phyloP scores from a whole-genome alignment of 2,329 filamentous ascomycete genomes.

The Trichophyton rubrum region DNA sequence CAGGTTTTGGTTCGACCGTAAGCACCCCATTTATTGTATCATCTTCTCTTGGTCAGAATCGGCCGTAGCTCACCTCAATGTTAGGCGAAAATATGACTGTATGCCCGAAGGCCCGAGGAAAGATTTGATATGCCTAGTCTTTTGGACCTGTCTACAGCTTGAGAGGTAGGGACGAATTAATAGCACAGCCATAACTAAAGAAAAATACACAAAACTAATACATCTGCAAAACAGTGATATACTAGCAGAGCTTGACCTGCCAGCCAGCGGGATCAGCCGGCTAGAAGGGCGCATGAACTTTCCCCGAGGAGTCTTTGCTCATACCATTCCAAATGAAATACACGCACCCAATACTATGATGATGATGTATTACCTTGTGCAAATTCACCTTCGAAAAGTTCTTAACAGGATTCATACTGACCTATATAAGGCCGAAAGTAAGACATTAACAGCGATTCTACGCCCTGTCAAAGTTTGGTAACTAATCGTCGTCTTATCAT shows the following conservation, averaged over 20 bases:
- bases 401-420: conserved; percentile 45
- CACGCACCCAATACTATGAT: conserved; percentile 29
- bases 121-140: conserved; percentile 62
- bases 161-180: conserved; percentile 51
- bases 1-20: conserved; percentile 66
- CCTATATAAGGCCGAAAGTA: conserved; percentile 37
- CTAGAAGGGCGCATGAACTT: conserved; percentile 38
- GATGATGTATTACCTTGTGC: conserved; percentile 48
- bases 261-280: conserved; percentile 47
- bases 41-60: not conserved
- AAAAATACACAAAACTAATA: not conserved
- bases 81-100: conserved; percentile 24
- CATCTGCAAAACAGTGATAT: conserved; percentile 53
- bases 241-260: conserved; percentile 66
- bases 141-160: conserved; percentile 87
- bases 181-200: not conserved
- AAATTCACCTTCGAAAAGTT: conserved; percentile 47
- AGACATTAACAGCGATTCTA: conserved; percentile 8
- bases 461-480: not conserved
- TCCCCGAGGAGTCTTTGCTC: conserved; percentile 27
- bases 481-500: not conserved
- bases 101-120: conserved; percentile 26
- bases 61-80: conserved; percentile 3
- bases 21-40: conserved; percentile 25
- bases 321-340: conserved; percentile 23